These are phyloP conservation scores for Pichia sp. DNA, from an alignment of 1,139 yeast genomes.

Conservation along the genomic window DNA sequence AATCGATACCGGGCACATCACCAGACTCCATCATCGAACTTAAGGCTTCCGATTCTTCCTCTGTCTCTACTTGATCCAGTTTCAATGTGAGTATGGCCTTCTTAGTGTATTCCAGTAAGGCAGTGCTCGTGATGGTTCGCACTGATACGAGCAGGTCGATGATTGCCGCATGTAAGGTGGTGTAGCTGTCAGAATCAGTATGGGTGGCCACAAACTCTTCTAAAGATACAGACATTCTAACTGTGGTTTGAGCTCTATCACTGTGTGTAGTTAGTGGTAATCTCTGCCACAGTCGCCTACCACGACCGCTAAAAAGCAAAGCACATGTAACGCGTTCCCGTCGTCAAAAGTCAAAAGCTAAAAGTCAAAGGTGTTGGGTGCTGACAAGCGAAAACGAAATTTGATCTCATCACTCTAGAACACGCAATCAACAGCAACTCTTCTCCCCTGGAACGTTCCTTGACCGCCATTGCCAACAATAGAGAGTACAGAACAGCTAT, in stretches of 20 bases:
- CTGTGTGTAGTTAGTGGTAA: neutral
- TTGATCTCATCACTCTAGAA: no score
- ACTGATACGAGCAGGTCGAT: constrained; percentile 39
- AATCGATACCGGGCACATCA: constrained; percentile 5
- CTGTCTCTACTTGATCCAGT: no score
- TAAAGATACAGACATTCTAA: neutral
- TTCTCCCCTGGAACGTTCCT: no score
- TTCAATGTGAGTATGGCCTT: constrained; percentile 4
- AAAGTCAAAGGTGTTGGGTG: no score
- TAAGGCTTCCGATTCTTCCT: neutral
- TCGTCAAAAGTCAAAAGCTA: no score
- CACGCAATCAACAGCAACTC: no score
- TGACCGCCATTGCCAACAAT: no score
- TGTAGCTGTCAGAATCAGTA: neutral
- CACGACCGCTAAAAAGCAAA: no score
- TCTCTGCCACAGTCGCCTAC: no score
- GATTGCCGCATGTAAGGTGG: constrained; percentile 31
- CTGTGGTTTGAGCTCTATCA: neutral
- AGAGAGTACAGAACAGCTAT: no score
- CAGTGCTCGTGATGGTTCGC: constrained; percentile 19
- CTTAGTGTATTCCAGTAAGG: constrained; percentile 15
- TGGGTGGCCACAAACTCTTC: neutral
- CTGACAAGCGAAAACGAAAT: no score
- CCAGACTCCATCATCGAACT: neutral
- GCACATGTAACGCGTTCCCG: no score